Evolutionary conservation across 371 early-diverging fungal species (phyloP).

Genomic region (Mortierella sp.): DNA sequence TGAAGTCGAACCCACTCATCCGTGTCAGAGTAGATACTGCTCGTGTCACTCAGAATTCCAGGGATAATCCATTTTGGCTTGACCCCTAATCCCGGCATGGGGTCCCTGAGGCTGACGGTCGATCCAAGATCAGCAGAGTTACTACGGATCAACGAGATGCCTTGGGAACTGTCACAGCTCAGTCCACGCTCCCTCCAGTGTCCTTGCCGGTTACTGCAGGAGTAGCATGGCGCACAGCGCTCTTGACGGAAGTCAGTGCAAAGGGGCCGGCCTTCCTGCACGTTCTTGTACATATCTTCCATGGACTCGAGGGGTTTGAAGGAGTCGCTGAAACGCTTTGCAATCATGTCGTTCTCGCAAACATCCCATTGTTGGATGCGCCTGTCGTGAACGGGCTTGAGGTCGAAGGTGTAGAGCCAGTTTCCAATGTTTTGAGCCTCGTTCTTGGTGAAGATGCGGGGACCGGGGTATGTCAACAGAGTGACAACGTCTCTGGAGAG

Average conservation of each 20-base stretch:
- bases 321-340: constrained; percentile 57
- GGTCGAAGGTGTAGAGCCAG: constrained; percentile 67
- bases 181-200: constrained; percentile 63
- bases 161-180: constrained; percentile 61
- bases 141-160: constrained; percentile 54
- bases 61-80: constrained; percentile 69
- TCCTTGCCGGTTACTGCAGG: constrained; percentile 62
- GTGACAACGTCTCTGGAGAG: constrained; percentile 64
- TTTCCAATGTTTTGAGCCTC: constrained; percentile 65
- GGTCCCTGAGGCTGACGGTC: constrained; percentile 20
- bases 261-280: constrained; percentile 47
- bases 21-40: constrained; percentile 65
- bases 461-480: constrained; percentile 48
- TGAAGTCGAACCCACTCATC: constrained; percentile 71
- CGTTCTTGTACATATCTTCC: constrained; percentile 63
- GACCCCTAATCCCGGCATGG: constrained; percentile 21
- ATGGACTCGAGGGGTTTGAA: constrained; percentile 33
- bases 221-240: constrained; percentile 66
- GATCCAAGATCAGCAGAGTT: constrained; percentile 12
- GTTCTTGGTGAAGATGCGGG: constrained; percentile 59
- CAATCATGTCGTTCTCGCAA: constrained; percentile 66
- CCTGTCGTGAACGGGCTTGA: constrained; percentile 64
- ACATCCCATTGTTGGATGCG: constrained; percentile 64
- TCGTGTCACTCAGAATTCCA: constrained; percentile 62
- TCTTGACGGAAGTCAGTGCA: constrained; percentile 53